These are phyloP conservation scores for Cystofilobasidium bisporidii DNA, from an alignment of 768 basidiomycete species.

Conservation along the genomic window DNA sequence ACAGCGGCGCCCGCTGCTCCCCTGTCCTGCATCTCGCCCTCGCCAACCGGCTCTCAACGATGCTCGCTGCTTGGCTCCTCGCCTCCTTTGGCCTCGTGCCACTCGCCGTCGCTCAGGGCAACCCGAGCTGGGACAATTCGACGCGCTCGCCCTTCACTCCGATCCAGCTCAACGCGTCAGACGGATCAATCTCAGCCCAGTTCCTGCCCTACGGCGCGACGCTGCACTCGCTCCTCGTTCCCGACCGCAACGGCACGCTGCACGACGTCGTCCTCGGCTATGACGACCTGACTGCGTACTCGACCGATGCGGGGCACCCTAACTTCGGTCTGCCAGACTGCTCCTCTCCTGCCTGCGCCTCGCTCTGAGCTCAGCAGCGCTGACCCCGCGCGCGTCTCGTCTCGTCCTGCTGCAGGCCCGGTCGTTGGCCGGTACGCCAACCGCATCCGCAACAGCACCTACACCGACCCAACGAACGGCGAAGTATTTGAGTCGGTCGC, in stretches of 20 bases:
- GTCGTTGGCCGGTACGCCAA: slow-evolving; percentile 24
- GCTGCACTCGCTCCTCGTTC: slow-evolving; percentile 2
- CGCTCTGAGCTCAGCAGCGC: no score
- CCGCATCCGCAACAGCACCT: slow-evolving; percentile 22
- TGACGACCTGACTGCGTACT: slow-evolving; percentile 12
- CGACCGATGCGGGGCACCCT: slow-evolving; percentile 2
- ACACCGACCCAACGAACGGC: not conserved
- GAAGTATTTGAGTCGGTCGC: not conserved
- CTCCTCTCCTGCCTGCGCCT: no score
- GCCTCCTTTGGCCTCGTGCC: not conserved
- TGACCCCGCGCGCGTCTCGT: no score
- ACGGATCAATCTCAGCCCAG: slow-evolving; percentile 9
- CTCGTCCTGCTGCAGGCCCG: not conserved
- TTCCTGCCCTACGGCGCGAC: slow-evolving; percentile 20
- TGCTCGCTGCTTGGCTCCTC: not conserved
- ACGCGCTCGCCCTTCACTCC: slow-evolving; percentile 14
- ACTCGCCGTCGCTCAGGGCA: not conserved
- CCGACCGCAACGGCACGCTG: slow-evolving; percentile 6
- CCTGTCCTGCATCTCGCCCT: not conserved
- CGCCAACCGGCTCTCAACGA: no score
- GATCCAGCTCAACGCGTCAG: slow-evolving; percentile 10
- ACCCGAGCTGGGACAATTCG: slow-evolving; percentile 18
- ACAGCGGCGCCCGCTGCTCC: no score
- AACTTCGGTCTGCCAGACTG: slow-evolving; percentile 25
- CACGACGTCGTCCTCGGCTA: slow-evolving; percentile 21